Percentiles rank a stretch among this genome's conserved stretches.
Evolutionary conservation across 345 rosid species (phyloP).

Genomic region (Aegle marmelos): DNA sequence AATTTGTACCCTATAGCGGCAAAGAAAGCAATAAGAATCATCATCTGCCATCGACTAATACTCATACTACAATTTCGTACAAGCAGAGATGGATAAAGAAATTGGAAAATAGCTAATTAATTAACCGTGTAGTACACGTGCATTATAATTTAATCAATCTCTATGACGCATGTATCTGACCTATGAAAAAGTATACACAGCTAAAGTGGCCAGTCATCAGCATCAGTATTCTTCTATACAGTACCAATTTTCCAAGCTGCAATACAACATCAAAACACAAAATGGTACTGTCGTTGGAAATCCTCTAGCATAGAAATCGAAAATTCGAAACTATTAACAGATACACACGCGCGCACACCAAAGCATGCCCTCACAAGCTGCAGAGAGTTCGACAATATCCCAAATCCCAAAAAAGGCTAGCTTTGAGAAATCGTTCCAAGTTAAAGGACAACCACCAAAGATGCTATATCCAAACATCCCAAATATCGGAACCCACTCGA

Average conservation of each 20-base stretch:
- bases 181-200: slow-evolving; percentile 41
- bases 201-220: slow-evolving; percentile 54
- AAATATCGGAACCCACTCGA: slow-evolving; percentile 54
- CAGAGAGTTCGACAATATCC: slow-evolving; percentile 53
- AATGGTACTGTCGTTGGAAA: background rate
- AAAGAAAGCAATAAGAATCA: slow-evolving; percentile 46
- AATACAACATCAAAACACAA: slow-evolving; percentile 8
- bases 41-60: slow-evolving; percentile 36
- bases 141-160: slow-evolving; percentile 47
- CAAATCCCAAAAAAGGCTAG: slow-evolving; percentile 51
- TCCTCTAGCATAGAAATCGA: too few species aligned
- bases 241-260: slow-evolving; percentile 70
- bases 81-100: background rate
- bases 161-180: slow-evolving; percentile 45
- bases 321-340: too few species aligned
- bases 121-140: slow-evolving; percentile 39
- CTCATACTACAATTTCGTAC: slow-evolving; percentile 41
- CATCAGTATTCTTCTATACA: slow-evolving; percentile 53
- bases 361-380: slow-evolving; percentile 13
- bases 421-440: slow-evolving; percentile 57
- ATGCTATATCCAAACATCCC: slow-evolving; percentile 28
- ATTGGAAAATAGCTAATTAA: background rate
- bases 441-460: slow-evolving; percentile 45
- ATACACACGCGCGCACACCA: too few species aligned
- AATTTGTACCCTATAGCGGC: slow-evolving; percentile 38